Percentiles rank a stretch among this genome's conserved stretches.
phyloP scores from a whole-genome alignment of 768 basidiomycete genomes.

The Zangia roseola region DNA sequence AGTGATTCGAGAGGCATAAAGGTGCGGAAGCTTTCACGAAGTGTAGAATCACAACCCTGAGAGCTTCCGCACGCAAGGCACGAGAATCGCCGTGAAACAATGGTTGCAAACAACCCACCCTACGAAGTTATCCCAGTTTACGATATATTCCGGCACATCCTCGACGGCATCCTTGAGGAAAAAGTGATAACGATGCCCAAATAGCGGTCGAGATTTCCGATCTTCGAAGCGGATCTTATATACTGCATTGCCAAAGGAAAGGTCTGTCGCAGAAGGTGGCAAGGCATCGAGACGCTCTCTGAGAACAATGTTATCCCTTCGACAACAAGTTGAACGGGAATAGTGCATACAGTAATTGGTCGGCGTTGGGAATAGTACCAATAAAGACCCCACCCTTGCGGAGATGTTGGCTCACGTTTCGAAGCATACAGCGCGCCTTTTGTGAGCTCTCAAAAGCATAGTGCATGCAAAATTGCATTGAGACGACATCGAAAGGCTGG shows the following conservation, averaged over 20 bases:
- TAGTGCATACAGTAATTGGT: constrained; percentile 70
- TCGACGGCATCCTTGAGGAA: constrained; percentile 94
- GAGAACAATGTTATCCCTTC: constrained; percentile 18
- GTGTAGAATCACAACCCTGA: background rate
- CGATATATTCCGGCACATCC: constrained; percentile 95
- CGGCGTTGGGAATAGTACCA: constrained; percentile 94
- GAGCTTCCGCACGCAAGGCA: background rate
- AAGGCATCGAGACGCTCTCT: constrained; percentile 73
- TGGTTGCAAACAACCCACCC: constrained; percentile 46
- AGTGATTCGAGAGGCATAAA: background rate
- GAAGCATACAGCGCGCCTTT: constrained; percentile 89
- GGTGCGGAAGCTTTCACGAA: background rate
- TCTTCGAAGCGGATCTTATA: constrained; percentile 88
- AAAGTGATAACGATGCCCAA: constrained; percentile 93
- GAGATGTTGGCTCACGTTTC: constrained; percentile 81
- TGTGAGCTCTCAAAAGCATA: constrained; percentile 93
- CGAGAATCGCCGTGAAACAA: background rate
- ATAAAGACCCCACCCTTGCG: constrained; percentile 87
- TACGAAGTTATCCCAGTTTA: constrained; percentile 93
- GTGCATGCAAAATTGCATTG: constrained; percentile 99
- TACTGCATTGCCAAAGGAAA: constrained; percentile 88
- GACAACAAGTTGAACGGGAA: constrained; percentile 3
- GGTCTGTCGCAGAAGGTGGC: constrained; percentile 61
- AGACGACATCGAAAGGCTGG: constrained; percentile 87
- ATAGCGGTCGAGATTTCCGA: constrained; percentile 57